phyloP scores from a whole-genome alignment of 2,329 filamentous ascomycete species.

The Calonectria hawksworthii region DNA sequence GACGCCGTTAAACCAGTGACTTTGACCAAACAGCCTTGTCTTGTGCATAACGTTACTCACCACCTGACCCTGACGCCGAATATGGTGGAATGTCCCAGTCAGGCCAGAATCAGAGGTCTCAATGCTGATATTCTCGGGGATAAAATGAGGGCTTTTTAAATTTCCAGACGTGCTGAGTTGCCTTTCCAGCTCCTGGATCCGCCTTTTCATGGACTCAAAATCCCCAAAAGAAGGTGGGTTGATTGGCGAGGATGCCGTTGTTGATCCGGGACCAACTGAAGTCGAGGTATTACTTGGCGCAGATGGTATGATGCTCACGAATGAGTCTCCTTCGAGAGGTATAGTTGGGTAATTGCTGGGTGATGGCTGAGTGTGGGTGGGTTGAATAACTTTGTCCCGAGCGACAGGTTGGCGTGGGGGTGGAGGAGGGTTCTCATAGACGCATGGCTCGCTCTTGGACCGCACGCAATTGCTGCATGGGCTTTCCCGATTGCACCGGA shows the following conservation, averaged over 20 bases:
- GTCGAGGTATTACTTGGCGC: background rate
- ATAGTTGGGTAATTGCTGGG: background rate
- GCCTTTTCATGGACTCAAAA: constrained; percentile 28
- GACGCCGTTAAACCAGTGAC: constrained; percentile 68
- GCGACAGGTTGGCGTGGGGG: background rate
- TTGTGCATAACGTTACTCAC: constrained; percentile 65
- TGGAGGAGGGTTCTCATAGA: constrained; percentile 47
- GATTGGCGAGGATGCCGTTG: constrained; percentile 19
- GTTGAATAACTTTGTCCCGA: background rate
- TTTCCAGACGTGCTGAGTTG: constrained; percentile 16
- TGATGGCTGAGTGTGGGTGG: background rate
- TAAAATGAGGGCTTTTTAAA: background rate
- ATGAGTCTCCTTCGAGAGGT: constrained; percentile 10
- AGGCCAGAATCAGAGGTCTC: constrained; percentile 55
- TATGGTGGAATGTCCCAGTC: constrained; percentile 59
- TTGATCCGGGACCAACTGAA: background rate
- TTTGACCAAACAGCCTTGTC: constrained; percentile 68
- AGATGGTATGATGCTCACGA: background rate
- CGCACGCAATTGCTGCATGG: constrained; percentile 59
- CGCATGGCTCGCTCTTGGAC: constrained; percentile 52
- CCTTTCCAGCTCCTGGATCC: constrained; percentile 32
- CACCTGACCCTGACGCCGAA: constrained; percentile 52
- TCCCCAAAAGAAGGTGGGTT: constrained; percentile 31
- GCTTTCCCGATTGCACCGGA: constrained; percentile 56
- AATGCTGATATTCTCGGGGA: constrained; percentile 41